phyloP scores from a whole-genome alignment of 2,329 filamentous ascomycete genomes.

The Diaporthe sp. region DNA sequence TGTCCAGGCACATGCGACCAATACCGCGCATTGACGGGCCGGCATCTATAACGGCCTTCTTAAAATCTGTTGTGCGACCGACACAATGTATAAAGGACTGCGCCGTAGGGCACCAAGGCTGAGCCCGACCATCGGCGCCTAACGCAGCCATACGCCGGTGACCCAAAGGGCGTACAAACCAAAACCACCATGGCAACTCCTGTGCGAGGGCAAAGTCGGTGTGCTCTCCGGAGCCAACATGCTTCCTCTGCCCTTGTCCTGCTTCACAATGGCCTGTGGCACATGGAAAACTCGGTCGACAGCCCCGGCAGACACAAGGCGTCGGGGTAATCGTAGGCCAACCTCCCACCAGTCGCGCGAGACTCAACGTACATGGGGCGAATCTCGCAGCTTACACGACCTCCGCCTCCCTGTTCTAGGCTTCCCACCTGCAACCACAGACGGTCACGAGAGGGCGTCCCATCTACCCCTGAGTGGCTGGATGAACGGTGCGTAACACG shows the following conservation, averaged over 20 bases:
- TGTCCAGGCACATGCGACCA: neutral
- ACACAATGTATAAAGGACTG: neutral
- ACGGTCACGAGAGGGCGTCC: slow-evolving; percentile 26
- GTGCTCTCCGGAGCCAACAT: neutral
- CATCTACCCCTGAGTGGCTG: slow-evolving; percentile 24
- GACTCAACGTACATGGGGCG: neutral
- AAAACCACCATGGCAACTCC: neutral
- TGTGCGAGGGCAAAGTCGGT: slow-evolving; percentile 23
- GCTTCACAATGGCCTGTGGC: neutral
- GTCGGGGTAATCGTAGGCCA: neutral
- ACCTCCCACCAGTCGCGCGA: slow-evolving; percentile 6
- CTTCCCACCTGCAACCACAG: slow-evolving; percentile 3
- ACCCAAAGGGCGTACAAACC: neutral
- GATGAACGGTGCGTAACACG: slow-evolving; percentile 26
- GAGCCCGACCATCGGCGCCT: slow-evolving; percentile 5
- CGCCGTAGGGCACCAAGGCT: slow-evolving; percentile 17
- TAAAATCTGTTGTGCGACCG: slow-evolving; percentile 33
- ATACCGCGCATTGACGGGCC: neutral
- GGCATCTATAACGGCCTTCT: neutral
- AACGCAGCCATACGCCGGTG: slow-evolving; percentile 7
- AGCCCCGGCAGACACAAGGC: neutral
- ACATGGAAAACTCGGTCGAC: neutral
- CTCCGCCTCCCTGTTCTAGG: neutral
- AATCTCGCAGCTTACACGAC: neutral
- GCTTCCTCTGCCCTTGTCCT: slow-evolving; percentile 1